These are phyloP conservation scores for Agrostemma githago DNA, from an alignment of 148 eudicot genomes.

Conservation along the genomic window DNA sequence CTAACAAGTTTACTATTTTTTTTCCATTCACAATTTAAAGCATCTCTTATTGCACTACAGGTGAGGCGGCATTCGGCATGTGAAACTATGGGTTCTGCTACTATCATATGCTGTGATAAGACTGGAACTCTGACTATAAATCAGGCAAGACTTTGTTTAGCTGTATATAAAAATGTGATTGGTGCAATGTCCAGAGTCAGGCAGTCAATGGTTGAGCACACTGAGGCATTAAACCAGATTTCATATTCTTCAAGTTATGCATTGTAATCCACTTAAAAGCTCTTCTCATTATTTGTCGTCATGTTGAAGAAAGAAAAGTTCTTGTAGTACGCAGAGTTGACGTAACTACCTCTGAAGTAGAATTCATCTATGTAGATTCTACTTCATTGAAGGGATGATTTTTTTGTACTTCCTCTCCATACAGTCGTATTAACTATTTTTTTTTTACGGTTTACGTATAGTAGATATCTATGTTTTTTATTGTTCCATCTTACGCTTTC, in stretches of 20 bases:
- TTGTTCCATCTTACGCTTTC: neutral
- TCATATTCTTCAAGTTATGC: neutral
- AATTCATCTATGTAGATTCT: neutral
- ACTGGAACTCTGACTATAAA: conserved; percentile 88
- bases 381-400: neutral
- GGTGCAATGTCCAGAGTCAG: neutral
- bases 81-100: conserved; percentile 99
- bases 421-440: neutral
- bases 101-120: conserved; percentile 98
- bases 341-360: neutral
- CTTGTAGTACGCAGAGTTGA: too few species aligned
- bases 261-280: neutral
- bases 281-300: neutral
- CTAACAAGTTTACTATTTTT: conserved; percentile 9
- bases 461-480: neutral
- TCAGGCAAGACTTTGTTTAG: conserved; percentile 44
- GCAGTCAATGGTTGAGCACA: neutral
- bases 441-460: neutral
- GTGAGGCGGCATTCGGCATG: conserved; percentile 97
- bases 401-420: neutral
- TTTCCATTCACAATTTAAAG: neutral
- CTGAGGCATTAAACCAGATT: neutral
- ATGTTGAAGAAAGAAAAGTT: neutral
- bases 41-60: conserved; percentile 30
- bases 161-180: neutral